Conservation (phyloP, 352 stramenopile genomes). For the Phytophthora sp. region DNA sequence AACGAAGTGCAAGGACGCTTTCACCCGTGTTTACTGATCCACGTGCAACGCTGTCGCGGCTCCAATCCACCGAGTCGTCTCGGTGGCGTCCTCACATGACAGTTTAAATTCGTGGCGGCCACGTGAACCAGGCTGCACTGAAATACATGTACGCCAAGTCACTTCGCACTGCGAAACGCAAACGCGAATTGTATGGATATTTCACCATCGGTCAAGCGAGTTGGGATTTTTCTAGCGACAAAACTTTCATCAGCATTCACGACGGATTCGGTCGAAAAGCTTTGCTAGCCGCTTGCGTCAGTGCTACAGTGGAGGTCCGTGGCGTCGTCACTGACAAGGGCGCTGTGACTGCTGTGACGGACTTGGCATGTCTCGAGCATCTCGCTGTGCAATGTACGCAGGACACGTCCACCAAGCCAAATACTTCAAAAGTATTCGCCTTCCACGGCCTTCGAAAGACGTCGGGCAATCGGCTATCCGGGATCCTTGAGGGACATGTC, state of each 20-base stretch:
- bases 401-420: conserved; percentile 7
- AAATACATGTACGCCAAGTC: background rate
- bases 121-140: conserved; percentile 6
- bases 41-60: conserved; percentile 18
- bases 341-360: too few species aligned
- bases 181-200: conserved; percentile 9
- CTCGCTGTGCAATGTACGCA: conserved; percentile 1
- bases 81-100: conserved; percentile 11
- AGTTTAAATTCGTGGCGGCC: conserved; percentile 1
- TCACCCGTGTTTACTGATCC: too few species aligned
- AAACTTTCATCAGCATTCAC: conserved; percentile 23
- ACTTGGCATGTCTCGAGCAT: conserved; percentile 15
- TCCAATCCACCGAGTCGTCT: conserved; percentile 23
- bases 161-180: conserved; percentile 1
- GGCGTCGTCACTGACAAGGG: too few species aligned
- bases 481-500: conserved; percentile 17
- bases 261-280: background rate
- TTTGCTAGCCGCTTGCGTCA: conserved; percentile 21
- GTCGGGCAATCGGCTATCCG: background rate
- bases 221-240: too few species aligned
- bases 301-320: conserved; percentile 14
- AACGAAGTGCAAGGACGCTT: too few species aligned
- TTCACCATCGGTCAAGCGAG: conserved; percentile 4
- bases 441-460: background rate
- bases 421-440: conserved; percentile 27